Base-by-base conservation (phyloP, 164 flowering plant species). In the Berberis vulgaris region DNA sequence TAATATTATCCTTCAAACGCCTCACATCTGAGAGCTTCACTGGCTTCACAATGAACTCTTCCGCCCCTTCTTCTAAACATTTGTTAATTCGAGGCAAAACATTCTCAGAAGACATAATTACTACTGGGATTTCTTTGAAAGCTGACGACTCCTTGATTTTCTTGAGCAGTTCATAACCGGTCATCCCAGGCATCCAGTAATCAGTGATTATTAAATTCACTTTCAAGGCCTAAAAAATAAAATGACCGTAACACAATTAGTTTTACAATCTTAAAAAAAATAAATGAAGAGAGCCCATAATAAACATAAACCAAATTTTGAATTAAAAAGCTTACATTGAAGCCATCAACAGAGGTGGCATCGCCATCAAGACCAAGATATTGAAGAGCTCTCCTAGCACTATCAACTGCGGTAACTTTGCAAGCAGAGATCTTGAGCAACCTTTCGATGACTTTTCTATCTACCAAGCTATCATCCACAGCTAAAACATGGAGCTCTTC, bases 141-240 rank as follows among this genome's bases (percentile, higher is more conserved):
- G 62, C 46, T 1, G 88, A 75, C 3, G 97, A 91, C 72, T 84
- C 84, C 91, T 93, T 93, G 70, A 93, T 85, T 61, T 83, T 88
- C 80, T 90, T 90, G 52, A 93, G 88, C 68, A 93, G 77, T 41
- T 93, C 98, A 65, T 84, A 88, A 9, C 98, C 98, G 7, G 88
- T 90, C 98, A 93, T 93, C 62, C 89, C 97, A 60, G 98, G 97
- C 98, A 93, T 93, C 59, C 96, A 88, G 71, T 93, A 93, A 61
- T 90, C 98, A 0, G 98, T 93, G 40, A 93, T 85, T 3, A 93
- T 82, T 73, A 93, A 65, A 81, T 90, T 93, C 50, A 93, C 90
- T 73, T 90, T 87, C 74, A 89, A 66, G 13, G 71, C 84, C 89
- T 45, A 43, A 45, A 58, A 54, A 45, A 39, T 45, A 12, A 45